Evolutionary conservation across 2,329 filamentous ascomycete species (phyloP), one percentile per base, ranked within the genome.

Genomic region (Pseudogymnoascus sp.): DNA sequence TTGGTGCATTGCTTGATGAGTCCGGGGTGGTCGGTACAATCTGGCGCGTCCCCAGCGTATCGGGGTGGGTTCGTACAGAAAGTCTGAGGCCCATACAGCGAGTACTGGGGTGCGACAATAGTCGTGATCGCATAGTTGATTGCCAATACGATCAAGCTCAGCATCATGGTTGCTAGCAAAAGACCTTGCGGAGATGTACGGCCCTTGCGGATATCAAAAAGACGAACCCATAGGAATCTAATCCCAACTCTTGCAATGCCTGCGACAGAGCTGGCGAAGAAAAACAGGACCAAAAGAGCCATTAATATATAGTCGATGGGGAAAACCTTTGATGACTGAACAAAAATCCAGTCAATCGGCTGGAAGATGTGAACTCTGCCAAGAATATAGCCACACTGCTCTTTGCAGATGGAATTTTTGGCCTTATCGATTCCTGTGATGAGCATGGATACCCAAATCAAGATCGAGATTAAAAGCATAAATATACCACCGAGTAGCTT

Each of bases 351-450:
- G 78, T 99, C 97, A 72, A 97, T 80, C 1, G 95, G 95, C 74
- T 99, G 95, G 80, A 97, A 96, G 69, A 97, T 87, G 74, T 96
- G 91, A 74, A 96, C 89, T 72, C 88, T 82, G 18, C 81, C 91
- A 3, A 99, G 82, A 60, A 97, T 90, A 76, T 97, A 99, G 66
- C 95, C 95, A 73, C 95, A 99, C 69, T 86, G 87, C 64, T 87
- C 80, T 75, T 95, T 93, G 83, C 95, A 99, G 66, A 96, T 79
- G 3, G 93, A 97, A 78, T 97, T 97, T 75, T 89, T 93, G 37
- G 92, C 91, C 79, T 97, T 97, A 83, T 99, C 95, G 71, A 97
- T 92, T 68, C 87, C 89, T 0, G 93, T 97, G 73, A 97, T 89
- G 69, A 97, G 83, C 91, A 99, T 97, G 11, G 91, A 96, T 7